phyloP scores from a whole-genome alignment of 1,139 yeast species.

The Candida sanyaensis region DNA sequence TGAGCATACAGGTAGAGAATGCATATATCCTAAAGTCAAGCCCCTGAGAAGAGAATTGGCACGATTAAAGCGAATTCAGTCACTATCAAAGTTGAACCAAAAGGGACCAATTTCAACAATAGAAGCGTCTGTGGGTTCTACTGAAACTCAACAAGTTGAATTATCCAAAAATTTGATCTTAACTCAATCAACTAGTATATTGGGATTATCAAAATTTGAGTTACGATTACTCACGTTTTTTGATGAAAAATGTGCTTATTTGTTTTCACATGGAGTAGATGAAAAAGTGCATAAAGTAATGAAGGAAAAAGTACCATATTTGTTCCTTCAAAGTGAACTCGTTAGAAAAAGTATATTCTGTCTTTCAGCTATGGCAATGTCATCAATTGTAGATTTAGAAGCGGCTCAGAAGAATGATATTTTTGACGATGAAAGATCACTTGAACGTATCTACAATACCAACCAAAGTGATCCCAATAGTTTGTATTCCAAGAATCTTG shows the following conservation, averaged over 20 bases:
- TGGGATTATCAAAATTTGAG: conserved; percentile 31
- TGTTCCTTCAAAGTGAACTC: conserved; percentile 23
- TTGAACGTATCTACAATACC: not conserved
- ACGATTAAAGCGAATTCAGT: not conserved
- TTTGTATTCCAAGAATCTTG: conserved; percentile 19
- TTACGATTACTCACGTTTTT: conserved; percentile 32
- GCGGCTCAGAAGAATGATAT: not conserved
- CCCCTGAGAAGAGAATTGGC: not conserved
- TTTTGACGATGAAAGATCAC: not conserved
- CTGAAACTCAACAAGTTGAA: not conserved
- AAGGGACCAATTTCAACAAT: not conserved
- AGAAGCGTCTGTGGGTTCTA: not conserved
- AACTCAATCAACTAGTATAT: conserved; percentile 18
- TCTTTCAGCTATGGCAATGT: conserved; percentile 20
- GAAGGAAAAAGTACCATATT: conserved; percentile 26
- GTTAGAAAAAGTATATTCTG: conserved; percentile 24
- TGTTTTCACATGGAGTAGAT: conserved; percentile 21
- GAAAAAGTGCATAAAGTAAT: conserved; percentile 26
- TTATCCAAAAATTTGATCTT: conserved; percentile 12
- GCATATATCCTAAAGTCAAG: conserved; percentile 23
- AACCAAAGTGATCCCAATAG: not conserved
- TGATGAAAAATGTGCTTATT: conserved; percentile 25
- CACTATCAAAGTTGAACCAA: not conserved
- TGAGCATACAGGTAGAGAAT: conserved; percentile 27
- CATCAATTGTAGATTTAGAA: conserved; percentile 8